Base-by-base conservation (phyloP, 345 rosid genomes). In the Brassica nigra region DNA sequence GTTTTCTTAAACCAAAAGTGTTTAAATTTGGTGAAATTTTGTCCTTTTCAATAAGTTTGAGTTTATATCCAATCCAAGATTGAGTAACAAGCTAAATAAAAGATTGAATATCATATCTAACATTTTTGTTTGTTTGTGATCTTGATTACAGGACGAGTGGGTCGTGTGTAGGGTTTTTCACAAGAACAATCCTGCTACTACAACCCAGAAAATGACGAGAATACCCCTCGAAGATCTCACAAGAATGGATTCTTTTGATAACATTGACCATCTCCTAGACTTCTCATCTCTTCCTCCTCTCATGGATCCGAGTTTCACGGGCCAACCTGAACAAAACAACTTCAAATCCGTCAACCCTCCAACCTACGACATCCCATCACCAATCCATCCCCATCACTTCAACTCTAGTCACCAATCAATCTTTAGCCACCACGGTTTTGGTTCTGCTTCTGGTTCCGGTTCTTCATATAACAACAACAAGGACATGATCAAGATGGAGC, bases 111-210 rank as follows among this genome's bases (percentile, higher is more conserved):
- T 0, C 15, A 37, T 44, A 76, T 42, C 62, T 66, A 76, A 82
- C 59, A 0, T 16, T 61, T 54, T 31, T 15, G 37, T 80, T 33
- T 76, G 61, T 39, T 31, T 12, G 15, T 72, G 63, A 11, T 73
- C 3, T 8, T 75, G 76, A 31, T 76, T 68, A 74, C 89, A 95
- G 99, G 97, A 93, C 76, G 99, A 91, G 85, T 95, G 99, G 99
- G 96, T 90, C 37, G 99, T 95, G 52, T 80, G 96, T 86, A 87
- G 99, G 90, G 89, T 95, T 86, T 93, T 93, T 73, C 92, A 91
- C 85, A 95, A 95, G 88, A 89, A 81, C 84, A 79, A 82, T 67
- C 70, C 80, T 62, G 30, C 79, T 16, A 80, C 75, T 54, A 58
- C 80, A 81, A 66, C 62, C 34, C 84, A 71, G 69, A 6, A 20